A percentile compares a stretch with the other conserved stretches of the same genome.
These are phyloP conservation scores for Fusarium temperatum DNA, from an alignment of 2,329 filamentous ascomycete genomes.

Conservation along the genomic window DNA sequence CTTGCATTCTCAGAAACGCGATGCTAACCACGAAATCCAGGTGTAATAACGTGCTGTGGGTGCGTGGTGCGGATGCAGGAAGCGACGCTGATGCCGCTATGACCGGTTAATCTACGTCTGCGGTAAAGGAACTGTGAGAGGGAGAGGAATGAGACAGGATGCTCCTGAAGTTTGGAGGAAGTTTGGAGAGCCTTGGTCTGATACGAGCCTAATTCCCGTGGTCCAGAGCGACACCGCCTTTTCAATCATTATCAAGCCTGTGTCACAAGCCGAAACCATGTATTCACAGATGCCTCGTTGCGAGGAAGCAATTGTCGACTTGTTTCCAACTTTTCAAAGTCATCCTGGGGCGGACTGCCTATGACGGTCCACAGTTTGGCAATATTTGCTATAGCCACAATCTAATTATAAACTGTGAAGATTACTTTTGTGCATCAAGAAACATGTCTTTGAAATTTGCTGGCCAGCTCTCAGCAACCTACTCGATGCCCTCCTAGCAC, in stretches of 20 bases:
- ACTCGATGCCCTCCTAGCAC: neutral
- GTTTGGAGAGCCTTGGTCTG: conserved; percentile 15
- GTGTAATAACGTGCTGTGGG: conserved; percentile 98
- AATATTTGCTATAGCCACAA: conserved; percentile 3
- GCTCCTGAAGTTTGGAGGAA: conserved; percentile 8
- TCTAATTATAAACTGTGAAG: conserved; percentile 17
- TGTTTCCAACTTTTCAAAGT: neutral
- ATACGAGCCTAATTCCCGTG: conserved; percentile 2
- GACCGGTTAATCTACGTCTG: conserved; percentile 55
- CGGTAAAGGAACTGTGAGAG: conserved; percentile 4
- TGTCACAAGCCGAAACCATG: conserved; percentile 10
- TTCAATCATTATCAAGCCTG: conserved; percentile 16
- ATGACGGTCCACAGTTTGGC: neutral
- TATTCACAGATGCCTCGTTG: conserved; percentile 1
- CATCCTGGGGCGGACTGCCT: conserved; percentile 1
- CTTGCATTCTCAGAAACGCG: neutral
- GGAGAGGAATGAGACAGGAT: conserved; percentile 10
- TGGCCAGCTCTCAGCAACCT: neutral
- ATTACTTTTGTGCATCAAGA: neutral
- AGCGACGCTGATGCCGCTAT: conserved; percentile 66
- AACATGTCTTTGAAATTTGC: neutral
- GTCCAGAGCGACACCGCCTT: conserved; percentile 21
- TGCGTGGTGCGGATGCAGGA: conserved; percentile 67
- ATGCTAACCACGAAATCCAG: conserved; percentile 52
- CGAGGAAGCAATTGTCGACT: neutral